phyloP scores from a whole-genome alignment of 768 basidiomycete species.

The Chalciporus pseudorubinellus region DNA sequence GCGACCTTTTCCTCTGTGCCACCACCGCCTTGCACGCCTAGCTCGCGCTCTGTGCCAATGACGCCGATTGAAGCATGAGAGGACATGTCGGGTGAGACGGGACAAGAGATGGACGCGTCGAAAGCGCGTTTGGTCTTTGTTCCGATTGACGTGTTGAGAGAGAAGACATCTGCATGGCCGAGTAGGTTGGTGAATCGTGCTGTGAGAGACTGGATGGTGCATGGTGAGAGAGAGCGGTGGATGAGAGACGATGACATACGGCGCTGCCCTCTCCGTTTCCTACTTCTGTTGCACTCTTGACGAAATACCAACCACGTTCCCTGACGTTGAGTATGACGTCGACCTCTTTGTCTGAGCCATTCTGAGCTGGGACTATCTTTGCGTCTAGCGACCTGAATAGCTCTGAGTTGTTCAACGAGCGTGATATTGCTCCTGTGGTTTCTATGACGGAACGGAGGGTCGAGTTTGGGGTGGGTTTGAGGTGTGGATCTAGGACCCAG shows the following conservation, averaged over 20 bases:
- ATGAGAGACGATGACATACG: constrained; percentile 46
- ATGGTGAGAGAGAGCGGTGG: not conserved
- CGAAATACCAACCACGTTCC: constrained; percentile 72
- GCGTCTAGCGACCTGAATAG: constrained; percentile 71
- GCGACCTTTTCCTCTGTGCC: constrained; percentile 42
- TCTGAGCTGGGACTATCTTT: constrained; percentile 54
- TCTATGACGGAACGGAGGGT: constrained; percentile 67
- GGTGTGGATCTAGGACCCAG: constrained; percentile 70
- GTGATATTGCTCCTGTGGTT: constrained; percentile 64
- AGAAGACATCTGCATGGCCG: constrained; percentile 86
- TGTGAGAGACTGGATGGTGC: constrained; percentile 57
- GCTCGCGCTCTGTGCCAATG: constrained; percentile 78
- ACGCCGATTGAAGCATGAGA: constrained; percentile 69
- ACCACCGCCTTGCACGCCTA: constrained; percentile 33
- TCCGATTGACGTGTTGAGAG: constrained; percentile 78
- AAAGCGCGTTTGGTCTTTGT: constrained; percentile 86
- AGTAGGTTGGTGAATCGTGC: constrained; percentile 84
- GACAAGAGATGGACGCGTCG: constrained; percentile 62
- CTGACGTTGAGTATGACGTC: constrained; percentile 77
- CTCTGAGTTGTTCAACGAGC: constrained; percentile 67
- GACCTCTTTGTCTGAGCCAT: constrained; percentile 60
- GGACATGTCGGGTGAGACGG: constrained; percentile 57
- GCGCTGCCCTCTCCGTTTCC: constrained; percentile 93
- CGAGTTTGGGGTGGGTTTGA: constrained; percentile 26
- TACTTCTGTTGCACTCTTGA: constrained; percentile 85